phyloP scores from a whole-genome alignment of 2,329 filamentous ascomycete genomes.

The Pseudogymnoascus verrucosus region DNA sequence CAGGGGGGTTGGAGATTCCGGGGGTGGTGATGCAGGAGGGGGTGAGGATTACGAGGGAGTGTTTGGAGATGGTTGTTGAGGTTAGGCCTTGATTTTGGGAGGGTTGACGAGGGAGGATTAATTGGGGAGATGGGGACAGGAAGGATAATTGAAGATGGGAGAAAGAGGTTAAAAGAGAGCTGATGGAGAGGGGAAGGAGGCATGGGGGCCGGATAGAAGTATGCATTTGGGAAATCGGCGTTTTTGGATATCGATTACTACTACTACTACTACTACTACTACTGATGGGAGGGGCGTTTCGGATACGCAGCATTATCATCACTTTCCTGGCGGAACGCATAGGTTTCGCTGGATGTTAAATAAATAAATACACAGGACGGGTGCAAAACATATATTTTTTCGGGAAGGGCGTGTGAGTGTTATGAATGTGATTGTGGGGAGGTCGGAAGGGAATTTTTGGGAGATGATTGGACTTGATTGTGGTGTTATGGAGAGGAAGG shows the following conservation, averaged over 20 bases:
- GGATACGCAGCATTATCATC: background rate
- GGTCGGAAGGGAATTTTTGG: background rate
- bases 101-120: background rate
- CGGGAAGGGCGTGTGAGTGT: background rate
- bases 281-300: background rate
- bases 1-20: conserved; percentile 51
- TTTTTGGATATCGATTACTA: background rate
- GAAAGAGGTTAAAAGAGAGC: background rate
- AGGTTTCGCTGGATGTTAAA: background rate
- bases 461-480: background rate
- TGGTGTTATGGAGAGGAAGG: background rate
- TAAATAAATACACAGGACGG: background rate
- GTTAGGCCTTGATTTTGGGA: conserved; percentile 10
- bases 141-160: background rate
- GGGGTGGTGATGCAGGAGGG: conserved; percentile 53
- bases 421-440: background rate
- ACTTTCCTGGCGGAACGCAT: background rate
- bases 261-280: background rate
- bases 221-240: conserved; percentile 4
- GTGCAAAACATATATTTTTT: background rate
- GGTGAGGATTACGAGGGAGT: conserved; percentile 50
- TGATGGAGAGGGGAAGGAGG: background rate
- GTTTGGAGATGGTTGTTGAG: conserved; percentile 39
- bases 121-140: background rate
- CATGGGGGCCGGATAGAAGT: background rate